A percentile compares a stretch with the other conserved stretches of the same genome.
Conservation (phyloP, 805 yeast genomes). For the Saccharomycopsis babjevae region DNA sequence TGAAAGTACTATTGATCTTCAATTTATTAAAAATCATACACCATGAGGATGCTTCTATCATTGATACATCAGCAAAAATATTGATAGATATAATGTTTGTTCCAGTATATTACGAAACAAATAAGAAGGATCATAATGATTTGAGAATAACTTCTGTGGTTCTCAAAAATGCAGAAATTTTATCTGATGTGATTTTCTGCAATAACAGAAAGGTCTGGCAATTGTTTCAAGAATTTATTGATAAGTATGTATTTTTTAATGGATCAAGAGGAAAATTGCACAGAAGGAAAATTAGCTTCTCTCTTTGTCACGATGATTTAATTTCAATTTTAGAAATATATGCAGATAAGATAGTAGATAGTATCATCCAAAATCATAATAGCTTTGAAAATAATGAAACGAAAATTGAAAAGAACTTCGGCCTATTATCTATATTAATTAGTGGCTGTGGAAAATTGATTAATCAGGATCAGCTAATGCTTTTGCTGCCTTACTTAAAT, state of each 20-base stretch:
- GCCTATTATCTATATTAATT: constrained; percentile 46
- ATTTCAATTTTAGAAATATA: constrained; percentile 23
- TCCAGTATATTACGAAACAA: constrained; percentile 7
- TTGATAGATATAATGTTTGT: constrained; percentile 33
- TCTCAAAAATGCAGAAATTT: constrained; percentile 23
- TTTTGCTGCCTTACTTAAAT: constrained; percentile 55
- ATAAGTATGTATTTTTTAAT: constrained; percentile 31
- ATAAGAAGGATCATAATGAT: constrained; percentile 7
- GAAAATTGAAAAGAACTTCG: constrained; percentile 31
- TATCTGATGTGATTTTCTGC: constrained; percentile 30
- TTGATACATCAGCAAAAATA: constrained; percentile 31
- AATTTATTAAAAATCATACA: constrained; percentile 45
- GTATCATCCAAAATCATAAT: constrained; percentile 25
- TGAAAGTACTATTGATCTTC: constrained; percentile 37
- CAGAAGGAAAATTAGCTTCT: constrained; percentile 1
- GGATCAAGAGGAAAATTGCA: constrained; percentile 10
- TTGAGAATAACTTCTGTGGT: constrained; percentile 14
- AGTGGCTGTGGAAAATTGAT: constrained; percentile 43
- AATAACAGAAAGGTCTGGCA: constrained; percentile 31
- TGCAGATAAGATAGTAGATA: constrained; percentile 29
- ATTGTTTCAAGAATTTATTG: constrained; percentile 39
- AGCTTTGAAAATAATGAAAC: constrained; percentile 24
- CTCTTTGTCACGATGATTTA: constrained; percentile 17
- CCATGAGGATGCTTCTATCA: constrained; percentile 58
- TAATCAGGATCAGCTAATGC: constrained; percentile 53